These are phyloP conservation scores for Blastomyces gilchristii DNA, from an alignment of 2,329 filamentous ascomycete genomes.

Conservation along the genomic window DNA sequence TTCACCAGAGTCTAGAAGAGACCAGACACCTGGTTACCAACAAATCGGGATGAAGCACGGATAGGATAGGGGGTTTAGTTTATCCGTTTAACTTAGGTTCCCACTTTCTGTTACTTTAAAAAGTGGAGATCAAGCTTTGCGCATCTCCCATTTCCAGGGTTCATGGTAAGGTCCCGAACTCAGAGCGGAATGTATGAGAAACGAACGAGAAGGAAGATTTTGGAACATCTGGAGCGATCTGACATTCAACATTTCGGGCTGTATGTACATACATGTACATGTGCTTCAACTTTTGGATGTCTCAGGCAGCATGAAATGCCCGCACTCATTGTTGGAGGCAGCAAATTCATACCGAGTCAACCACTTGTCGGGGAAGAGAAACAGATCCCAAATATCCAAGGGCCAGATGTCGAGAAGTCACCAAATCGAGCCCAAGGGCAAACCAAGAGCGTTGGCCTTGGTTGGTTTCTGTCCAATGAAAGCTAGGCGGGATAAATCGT, in stretches of 20 bases:
- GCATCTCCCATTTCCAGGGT: neutral
- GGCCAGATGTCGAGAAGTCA: neutral
- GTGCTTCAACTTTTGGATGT: too few species aligned
- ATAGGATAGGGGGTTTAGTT: neutral
- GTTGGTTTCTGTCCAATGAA: neutral
- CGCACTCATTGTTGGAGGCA: too few species aligned
- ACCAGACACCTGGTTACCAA: neutral
- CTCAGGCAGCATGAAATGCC: too few species aligned
- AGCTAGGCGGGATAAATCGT: neutral
- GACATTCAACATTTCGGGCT: too few species aligned
- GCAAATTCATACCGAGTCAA: neutral
- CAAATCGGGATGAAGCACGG: neutral
- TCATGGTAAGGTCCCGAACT: neutral
- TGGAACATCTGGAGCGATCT: too few species aligned
- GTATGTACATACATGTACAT: too few species aligned
- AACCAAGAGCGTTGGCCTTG: neutral
- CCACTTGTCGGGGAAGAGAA: neutral
- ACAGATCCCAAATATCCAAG: neutral
- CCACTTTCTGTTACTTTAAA: conserved; percentile 1
- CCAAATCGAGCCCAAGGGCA: neutral
- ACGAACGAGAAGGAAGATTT: too few species aligned
- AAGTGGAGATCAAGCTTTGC: conserved; percentile 2
- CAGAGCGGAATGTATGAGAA: neutral
- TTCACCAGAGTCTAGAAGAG: neutral
- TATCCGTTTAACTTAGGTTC: neutral